These are phyloP conservation scores for Volutella citrinella DNA, from an alignment of 2,329 filamentous ascomycete genomes.

Conservation along the genomic window DNA sequence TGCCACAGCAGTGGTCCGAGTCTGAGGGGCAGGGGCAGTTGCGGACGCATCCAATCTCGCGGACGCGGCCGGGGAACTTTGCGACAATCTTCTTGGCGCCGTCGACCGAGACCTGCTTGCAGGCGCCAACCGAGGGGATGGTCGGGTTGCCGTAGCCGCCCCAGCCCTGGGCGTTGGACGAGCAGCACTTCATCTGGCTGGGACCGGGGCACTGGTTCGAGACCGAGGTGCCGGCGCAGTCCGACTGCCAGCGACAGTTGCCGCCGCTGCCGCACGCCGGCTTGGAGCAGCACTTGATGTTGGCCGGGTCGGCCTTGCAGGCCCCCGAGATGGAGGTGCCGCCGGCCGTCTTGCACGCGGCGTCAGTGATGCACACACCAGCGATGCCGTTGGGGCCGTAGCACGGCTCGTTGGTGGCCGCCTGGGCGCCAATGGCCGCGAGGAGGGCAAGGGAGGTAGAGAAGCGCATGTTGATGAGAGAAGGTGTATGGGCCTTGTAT, in stretches of 20 bases:
- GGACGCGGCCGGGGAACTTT: conserved; percentile 33
- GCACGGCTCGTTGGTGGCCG: conserved; percentile 31
- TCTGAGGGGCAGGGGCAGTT: conserved; percentile 30
- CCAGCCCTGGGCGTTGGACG: conserved; percentile 26
- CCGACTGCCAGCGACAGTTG: conserved; percentile 36
- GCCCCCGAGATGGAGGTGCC: conserved; percentile 35
- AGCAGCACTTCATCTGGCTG: conserved; percentile 37
- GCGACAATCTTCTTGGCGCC: conserved; percentile 34
- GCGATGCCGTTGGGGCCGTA: conserved; percentile 20
- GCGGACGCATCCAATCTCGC: conserved; percentile 32
- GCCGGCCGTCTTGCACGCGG: conserved; percentile 33
- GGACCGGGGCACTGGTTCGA: conserved; percentile 37
- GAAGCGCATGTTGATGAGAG: conserved; percentile 24
- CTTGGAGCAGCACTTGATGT: conserved; percentile 43
- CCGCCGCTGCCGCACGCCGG: conserved; percentile 32
- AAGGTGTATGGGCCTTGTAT: no score
- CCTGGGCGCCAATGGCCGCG: conserved; percentile 13
- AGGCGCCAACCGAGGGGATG: conserved; percentile 33
- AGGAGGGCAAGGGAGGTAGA: conserved; percentile 12
- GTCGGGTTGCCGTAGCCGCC: conserved; percentile 33
- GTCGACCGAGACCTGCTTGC: conserved; percentile 33
- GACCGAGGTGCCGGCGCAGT: conserved; percentile 31
- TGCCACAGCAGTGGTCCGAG: conserved; percentile 37
- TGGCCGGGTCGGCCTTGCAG: conserved; percentile 35
- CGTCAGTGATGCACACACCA: conserved; percentile 38